Percentiles rank a stretch among this genome's conserved stretches.
Evolutionary conservation across 2,329 filamentous ascomycete genomes (phyloP).

Genomic region (Botrytis fragariae): DNA sequence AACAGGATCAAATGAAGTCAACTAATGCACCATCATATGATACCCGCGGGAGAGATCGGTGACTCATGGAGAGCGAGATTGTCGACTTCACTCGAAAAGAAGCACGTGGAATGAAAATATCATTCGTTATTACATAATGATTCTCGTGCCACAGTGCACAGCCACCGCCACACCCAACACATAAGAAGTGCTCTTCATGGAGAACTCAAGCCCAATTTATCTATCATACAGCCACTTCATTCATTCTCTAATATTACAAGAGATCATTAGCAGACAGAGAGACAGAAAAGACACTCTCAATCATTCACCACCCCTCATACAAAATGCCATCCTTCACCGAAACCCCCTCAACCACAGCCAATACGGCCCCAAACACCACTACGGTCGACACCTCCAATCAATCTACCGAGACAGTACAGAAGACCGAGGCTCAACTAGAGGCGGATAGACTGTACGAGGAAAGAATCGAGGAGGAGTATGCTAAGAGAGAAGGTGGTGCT

Average conservation of each 20-base stretch:
- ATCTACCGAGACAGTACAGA: conserved; percentile 8
- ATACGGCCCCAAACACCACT: neutral
- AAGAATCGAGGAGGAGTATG: conserved; percentile 27
- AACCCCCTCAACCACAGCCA: conserved; percentile 2
- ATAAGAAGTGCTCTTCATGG: neutral
- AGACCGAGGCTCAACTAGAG: conserved; percentile 22
- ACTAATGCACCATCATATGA: neutral
- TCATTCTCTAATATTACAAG: neutral
- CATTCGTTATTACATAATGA: conserved; percentile 2
- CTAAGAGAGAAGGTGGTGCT: conserved; percentile 32
- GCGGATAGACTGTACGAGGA: conserved; percentile 27
- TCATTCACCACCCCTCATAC: neutral
- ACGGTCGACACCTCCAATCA: neutral
- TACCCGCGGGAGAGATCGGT: neutral
- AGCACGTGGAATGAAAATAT: neutral
- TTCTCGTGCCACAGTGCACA: neutral
- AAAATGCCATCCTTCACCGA: conserved; percentile 20
- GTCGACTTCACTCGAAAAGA: neutral
- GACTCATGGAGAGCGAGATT: neutral
- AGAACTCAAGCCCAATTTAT: neutral
- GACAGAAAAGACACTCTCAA: neutral
- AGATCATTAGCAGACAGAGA: neutral
- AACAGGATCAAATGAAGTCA: neutral
- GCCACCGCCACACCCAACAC: neutral
- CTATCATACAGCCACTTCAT: neutral